Evolutionary conservation across 805 yeast species (phyloP).

Genomic region (Lipomyces sp.): DNA sequence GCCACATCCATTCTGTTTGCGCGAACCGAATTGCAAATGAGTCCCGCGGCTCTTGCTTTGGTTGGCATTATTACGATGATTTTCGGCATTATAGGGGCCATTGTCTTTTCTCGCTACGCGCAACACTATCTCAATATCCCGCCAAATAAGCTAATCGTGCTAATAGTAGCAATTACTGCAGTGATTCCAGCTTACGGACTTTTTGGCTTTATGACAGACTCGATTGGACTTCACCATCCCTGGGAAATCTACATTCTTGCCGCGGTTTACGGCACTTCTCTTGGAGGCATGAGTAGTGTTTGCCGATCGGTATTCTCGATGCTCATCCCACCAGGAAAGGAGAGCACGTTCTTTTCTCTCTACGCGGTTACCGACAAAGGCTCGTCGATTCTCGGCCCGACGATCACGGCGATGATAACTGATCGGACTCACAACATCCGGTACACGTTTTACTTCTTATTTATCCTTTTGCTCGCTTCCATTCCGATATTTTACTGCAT

Average conservation of each 20-base stretch:
- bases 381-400: conserved; percentile 70
- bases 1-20: conserved; percentile 77
- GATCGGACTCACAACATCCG: conserved; percentile 72
- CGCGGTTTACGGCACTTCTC: conserved; percentile 68
- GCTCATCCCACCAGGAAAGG: conserved; percentile 71
- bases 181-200: conserved; percentile 71
- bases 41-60: conserved; percentile 59
- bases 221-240: conserved; percentile 58
- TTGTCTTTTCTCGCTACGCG: conserved; percentile 38
- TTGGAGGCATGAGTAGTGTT: conserved; percentile 70
- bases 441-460: conserved; percentile 64
- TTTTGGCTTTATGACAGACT: conserved; percentile 55
- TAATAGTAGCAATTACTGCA: conserved; percentile 58
- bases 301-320: conserved; percentile 66
- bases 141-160: conserved; percentile 50
- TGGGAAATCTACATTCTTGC: conserved; percentile 68
- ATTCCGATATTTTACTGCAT: conserved; percentile 55
- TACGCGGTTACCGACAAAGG: conserved; percentile 80
- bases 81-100: conserved; percentile 67
- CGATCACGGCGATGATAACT: conserved; percentile 66
- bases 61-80: conserved; percentile 65
- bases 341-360: conserved; percentile 69
- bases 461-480: conserved; percentile 51
- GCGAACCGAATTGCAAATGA: conserved; percentile 64
- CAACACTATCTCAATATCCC: conserved; percentile 18